Percentiles rank a stretch among this genome's conserved stretches.
Evolutionary conservation across 495 filamentous ascomycete genomes (phyloP).

Genomic region (Aspergillus campestris): DNA sequence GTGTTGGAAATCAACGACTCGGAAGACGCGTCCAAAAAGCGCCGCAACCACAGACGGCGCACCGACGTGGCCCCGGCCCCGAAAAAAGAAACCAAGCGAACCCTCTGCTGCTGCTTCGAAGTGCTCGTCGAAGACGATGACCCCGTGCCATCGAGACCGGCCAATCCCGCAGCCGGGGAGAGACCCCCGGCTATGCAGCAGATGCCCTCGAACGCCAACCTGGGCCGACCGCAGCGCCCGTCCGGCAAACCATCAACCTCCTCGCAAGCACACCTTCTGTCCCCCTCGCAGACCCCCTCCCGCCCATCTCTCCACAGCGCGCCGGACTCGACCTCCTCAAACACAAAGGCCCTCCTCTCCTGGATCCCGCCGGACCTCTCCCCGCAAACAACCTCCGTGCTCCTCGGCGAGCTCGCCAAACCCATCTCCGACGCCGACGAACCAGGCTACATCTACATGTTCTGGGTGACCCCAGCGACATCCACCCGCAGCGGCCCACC

Average conservation of each 20-base stretch:
- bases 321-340: conserved; percentile 27
- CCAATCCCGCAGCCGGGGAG: neutral
- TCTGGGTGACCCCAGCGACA: conserved; percentile 70
- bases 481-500: conserved; percentile 32
- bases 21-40: conserved; percentile 1
- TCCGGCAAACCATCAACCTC: neutral
- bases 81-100: conserved; percentile 14
- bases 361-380: conserved; percentile 57
- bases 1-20: conserved; percentile 52
- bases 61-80: conserved; percentile 1
- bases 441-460: conserved; percentile 95
- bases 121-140: conserved; percentile 14
- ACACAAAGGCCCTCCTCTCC: conserved; percentile 44
- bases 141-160: conserved; percentile 3
- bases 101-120: conserved; percentile 32
- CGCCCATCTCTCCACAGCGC: conserved; percentile 7
- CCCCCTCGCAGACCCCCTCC: conserved; percentile 4
- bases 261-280: neutral
- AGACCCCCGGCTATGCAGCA: conserved; percentile 6
- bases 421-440: conserved; percentile 72
- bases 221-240: too few relatives aligned
- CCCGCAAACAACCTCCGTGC: conserved; percentile 54
- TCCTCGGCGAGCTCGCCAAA: conserved; percentile 72
- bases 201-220: conserved; percentile 1
- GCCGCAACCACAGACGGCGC: conserved; percentile 9